Evolutionary conservation across 1,284 basidiomycete species (phyloP).

Genomic region (Puccinia coronata): DNA sequence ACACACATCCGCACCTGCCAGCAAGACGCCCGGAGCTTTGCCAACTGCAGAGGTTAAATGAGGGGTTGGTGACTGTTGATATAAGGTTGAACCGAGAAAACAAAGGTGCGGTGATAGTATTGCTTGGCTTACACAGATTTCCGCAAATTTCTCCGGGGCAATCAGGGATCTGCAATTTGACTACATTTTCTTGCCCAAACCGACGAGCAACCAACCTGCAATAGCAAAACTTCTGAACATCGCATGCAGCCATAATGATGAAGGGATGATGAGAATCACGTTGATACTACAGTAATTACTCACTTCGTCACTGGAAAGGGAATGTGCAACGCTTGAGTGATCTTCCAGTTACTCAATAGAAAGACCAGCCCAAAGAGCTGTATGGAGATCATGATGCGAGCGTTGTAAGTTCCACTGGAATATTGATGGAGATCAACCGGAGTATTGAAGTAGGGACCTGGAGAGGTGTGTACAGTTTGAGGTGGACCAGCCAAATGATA

Average conservation of each 20-base stretch:
- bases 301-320: neutral
- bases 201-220: slow-evolving; percentile 23
- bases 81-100: neutral
- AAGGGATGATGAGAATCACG: neutral
- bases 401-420: neutral
- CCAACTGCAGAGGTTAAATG: neutral
- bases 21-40: neutral
- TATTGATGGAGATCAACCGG: neutral
- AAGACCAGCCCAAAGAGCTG: neutral
- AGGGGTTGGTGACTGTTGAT: too few relatives aligned
- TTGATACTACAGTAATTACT: neutral
- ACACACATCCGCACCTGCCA: slow-evolving; percentile 6
- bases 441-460: neutral
- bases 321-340: neutral
- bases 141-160: slow-evolving; percentile 15
- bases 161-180: neutral
- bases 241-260: neutral
- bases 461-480: neutral
- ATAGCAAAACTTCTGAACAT: neutral
- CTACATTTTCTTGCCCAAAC: neutral
- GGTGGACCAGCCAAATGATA: neutral
- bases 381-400: neutral
- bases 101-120: neutral
- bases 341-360: neutral
- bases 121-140: slow-evolving; percentile 9